phyloP scores from a whole-genome alignment of 2,329 filamentous ascomycete species.

The Colletotrichum shisoi region DNA sequence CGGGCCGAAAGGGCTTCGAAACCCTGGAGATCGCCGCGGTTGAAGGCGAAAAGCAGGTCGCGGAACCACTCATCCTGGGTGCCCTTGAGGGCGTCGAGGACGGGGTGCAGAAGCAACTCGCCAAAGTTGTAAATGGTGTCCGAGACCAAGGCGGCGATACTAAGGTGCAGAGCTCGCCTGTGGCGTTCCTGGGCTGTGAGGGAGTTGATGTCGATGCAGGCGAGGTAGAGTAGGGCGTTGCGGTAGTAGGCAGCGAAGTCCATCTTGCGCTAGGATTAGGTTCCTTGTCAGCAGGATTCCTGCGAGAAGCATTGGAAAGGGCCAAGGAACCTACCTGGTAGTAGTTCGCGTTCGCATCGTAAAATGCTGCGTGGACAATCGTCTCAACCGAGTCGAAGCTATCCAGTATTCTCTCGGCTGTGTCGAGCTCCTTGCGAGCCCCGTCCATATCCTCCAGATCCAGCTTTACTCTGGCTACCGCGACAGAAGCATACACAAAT shows the following conservation, averaged over 20 bases:
- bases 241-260: conserved; percentile 98
- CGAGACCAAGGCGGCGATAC: conserved; percentile 89
- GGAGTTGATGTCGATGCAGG: conserved; percentile 85
- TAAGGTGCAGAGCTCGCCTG: conserved; percentile 87
- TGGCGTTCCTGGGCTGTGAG: conserved; percentile 78
- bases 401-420: conserved; percentile 87
- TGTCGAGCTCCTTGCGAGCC: conserved; percentile 84
- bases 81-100: conserved; percentile 80
- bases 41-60: conserved; percentile 96
- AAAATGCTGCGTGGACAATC: conserved; percentile 94
- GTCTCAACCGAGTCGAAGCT: conserved; percentile 94
- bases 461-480: conserved; percentile 87
- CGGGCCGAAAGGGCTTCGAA: conserved; percentile 85
- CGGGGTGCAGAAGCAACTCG: conserved; percentile 96
- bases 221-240: conserved; percentile 96
- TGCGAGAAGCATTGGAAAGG: not conserved
- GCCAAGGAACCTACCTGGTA: conserved; percentile 69
- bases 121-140: conserved; percentile 99
- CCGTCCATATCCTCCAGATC: conserved; percentile 80
- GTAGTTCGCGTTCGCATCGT: conserved; percentile 92
- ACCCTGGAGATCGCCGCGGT: conserved; percentile 87
- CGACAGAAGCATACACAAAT: conserved; percentile 90
- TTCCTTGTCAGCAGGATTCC: conserved; percentile 49
- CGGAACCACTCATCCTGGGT: conserved; percentile 86
- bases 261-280: conserved; percentile 65